Conservation (phyloP, 2,329 filamentous ascomycete genomes). For the Talaromyces sp. region DNA sequence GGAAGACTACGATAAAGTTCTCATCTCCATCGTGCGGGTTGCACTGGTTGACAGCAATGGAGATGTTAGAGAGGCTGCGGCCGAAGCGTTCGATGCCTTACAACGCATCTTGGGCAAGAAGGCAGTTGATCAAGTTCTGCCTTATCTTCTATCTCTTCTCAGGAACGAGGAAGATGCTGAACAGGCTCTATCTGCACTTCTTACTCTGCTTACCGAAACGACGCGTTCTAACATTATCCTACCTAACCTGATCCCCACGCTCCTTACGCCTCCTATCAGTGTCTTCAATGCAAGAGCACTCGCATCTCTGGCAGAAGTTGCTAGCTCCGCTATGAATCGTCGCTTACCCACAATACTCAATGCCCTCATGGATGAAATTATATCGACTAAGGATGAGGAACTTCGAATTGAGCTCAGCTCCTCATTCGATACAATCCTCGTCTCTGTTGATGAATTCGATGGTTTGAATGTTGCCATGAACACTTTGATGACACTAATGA, state of each 20-base stretch:
- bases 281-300: conserved; percentile 92
- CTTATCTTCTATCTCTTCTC: conserved; percentile 83
- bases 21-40: conserved; percentile 89
- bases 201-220: conserved; percentile 89
- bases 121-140: conserved; percentile 90
- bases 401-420: conserved; percentile 67
- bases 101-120: conserved; percentile 92
- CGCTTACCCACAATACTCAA: conserved; percentile 86
- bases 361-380: conserved; percentile 86
- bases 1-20: conserved; percentile 89
- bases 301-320: conserved; percentile 87
- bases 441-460: conserved; percentile 93
- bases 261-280: conserved; percentile 84
- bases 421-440: conserved; percentile 82
- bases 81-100: conserved; percentile 92
- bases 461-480: conserved; percentile 95
- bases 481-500: conserved; percentile 77
- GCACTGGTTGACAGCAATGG: conserved; percentile 84
- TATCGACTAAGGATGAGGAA: conserved; percentile 65
- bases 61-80: conserved; percentile 89
- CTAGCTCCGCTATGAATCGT: conserved; percentile 83
- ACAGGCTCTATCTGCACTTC: conserved; percentile 83
- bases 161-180: conserved; percentile 81
- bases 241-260: conserved; percentile 89
- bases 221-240: conserved; percentile 94